Conservation (phyloP, 192 early-diverging fungal genomes). For the Mortierella alpina region DNA sequence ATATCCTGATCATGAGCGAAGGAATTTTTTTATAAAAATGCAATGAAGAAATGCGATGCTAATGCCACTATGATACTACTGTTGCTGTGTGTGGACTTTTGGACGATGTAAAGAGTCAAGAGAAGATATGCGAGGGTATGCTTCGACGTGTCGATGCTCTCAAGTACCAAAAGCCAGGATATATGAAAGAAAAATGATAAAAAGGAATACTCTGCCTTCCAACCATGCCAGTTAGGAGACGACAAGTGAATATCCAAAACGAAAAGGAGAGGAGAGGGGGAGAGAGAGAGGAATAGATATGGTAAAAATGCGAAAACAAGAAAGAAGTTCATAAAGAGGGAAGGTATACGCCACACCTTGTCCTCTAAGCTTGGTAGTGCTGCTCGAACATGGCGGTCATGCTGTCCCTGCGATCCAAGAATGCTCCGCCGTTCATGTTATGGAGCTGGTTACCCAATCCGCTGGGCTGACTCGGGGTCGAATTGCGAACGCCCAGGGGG, state of each 20-base stretch:
- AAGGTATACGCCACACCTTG: background rate
- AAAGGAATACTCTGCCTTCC: background rate
- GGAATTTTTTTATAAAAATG: slow-evolving; percentile 8
- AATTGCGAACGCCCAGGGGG: slow-evolving; percentile 88
- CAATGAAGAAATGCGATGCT: slow-evolving; percentile 36
- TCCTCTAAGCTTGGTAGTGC: slow-evolving; percentile 28
- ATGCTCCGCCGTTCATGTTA: slow-evolving; percentile 27
- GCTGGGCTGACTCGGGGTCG: slow-evolving; percentile 30
- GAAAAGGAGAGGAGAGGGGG: background rate
- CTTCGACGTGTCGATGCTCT: slow-evolving; percentile 5
- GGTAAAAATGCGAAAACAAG: slow-evolving; percentile 7
- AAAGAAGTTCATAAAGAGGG: background rate
- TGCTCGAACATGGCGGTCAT: slow-evolving; percentile 55
- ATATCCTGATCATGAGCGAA: background rate
- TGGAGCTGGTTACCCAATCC: slow-evolving; percentile 33
- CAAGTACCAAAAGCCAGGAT: slow-evolving; percentile 2
- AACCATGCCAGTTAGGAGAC: too few relatives aligned
- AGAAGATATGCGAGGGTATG: slow-evolving; percentile 14
- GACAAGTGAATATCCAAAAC: background rate
- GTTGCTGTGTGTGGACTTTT: background rate
- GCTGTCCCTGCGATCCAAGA: slow-evolving; percentile 50
- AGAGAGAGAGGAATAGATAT: background rate
- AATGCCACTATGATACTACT: slow-evolving; percentile 20
- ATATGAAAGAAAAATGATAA: background rate
- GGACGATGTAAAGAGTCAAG: background rate